A percentile compares a stretch with the other conserved stretches of the same genome.
phyloP scores from a whole-genome alignment of 306 rosid genomes.

The Rosa multiflora region DNA sequence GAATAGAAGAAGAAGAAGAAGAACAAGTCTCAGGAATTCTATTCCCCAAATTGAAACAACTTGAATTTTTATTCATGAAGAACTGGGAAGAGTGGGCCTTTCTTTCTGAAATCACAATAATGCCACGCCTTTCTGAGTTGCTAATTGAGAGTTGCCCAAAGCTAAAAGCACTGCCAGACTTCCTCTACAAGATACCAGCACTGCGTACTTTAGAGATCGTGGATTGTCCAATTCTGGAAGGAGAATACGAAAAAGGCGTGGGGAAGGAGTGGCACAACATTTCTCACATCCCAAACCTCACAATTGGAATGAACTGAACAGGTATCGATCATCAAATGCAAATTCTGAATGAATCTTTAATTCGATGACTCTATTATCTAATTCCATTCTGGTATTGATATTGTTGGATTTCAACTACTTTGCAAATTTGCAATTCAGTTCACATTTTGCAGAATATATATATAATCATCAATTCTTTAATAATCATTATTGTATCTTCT shows the following conservation, averaged over 20 bases:
- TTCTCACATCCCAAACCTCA: neutral
- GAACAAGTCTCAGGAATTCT: too few species aligned
- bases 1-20: too few species aligned
- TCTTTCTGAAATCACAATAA: neutral
- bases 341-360: neutral
- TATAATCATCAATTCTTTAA: too few species aligned
- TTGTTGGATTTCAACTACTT: too few species aligned
- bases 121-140: neutral
- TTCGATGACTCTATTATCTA: too few species aligned
- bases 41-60: too few species aligned
- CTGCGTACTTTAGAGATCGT: neutral
- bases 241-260: neutral
- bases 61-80: too few species aligned
- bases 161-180: neutral
- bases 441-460: too few species aligned
- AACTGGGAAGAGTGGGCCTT: slow-evolving; percentile 4
- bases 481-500: too few species aligned
- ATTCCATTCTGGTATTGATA: too few species aligned
- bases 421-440: too few species aligned
- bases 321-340: neutral
- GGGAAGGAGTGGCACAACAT: neutral
- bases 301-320: neutral
- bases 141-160: accelerated
- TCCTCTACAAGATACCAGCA: neutral
- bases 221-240: neutral